phyloP scores from a whole-genome alignment of 129 eudicot species.

The Lactuca saligna region DNA sequence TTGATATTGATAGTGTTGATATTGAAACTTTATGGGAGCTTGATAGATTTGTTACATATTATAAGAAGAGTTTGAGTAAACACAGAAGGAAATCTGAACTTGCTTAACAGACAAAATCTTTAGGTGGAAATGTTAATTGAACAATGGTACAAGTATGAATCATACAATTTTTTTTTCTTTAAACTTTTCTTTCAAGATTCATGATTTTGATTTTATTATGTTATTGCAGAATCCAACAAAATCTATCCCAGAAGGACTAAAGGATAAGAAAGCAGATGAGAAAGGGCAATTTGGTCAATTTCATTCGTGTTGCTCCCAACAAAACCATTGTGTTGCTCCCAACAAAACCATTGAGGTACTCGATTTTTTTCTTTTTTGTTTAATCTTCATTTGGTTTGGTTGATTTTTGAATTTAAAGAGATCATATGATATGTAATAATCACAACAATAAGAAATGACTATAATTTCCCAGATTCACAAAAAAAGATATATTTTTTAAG shows the following conservation, averaged over 20 bases:
- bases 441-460: too few relatives aligned
- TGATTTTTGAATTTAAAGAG: too few relatives aligned
- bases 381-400: too few relatives aligned
- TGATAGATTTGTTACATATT: slow-evolving; percentile 89
- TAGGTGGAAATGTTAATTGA: slow-evolving; percentile 39
- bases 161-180: neutral
- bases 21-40: slow-evolving; percentile 97
- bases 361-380: too few relatives aligned
- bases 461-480: neutral
- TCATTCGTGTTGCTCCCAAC: too few relatives aligned
- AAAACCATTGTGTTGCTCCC: too few relatives aligned
- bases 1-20: slow-evolving; percentile 88
- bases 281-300: too few relatives aligned
- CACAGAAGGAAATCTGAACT: slow-evolving; percentile 80
- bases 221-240: slow-evolving; percentile 57
- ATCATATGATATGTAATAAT: too few relatives aligned
- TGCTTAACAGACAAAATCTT: slow-evolving; percentile 55
- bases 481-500: neutral
- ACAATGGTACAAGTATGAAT: slow-evolving; percentile 35
- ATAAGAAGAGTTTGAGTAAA: slow-evolving; percentile 92
- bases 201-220: slow-evolving; percentile 12
- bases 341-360: too few relatives aligned
- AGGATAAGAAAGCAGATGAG: slow-evolving; percentile 51
- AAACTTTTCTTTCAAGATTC: neutral
- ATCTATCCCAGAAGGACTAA: slow-evolving; percentile 30